Conservation (phyloP, 495 filamentous ascomycete species). For the Penicillium diatomitis region DNA sequence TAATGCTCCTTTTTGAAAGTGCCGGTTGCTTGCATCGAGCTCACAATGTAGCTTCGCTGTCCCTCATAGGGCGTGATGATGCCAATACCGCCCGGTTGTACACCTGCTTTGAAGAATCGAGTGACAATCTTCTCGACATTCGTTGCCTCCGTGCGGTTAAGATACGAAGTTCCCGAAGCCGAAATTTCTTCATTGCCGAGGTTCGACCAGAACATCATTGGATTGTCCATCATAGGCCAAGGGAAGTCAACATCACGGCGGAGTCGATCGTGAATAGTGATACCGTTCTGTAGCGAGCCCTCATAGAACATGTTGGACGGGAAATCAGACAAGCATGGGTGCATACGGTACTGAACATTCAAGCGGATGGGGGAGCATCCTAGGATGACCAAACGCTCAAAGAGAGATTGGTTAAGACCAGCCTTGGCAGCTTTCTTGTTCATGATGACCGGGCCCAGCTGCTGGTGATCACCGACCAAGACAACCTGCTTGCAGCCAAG, state of each 20-base stretch:
- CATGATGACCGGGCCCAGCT: slow-evolving; percentile 98
- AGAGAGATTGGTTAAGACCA: slow-evolving; percentile 92
- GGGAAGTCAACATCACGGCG: slow-evolving; percentile 95
- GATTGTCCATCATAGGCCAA: slow-evolving; percentile 87
- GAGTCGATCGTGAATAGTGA: slow-evolving; percentile 80
- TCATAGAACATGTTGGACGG: slow-evolving; percentile 99
- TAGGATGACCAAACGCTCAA: slow-evolving; percentile 91
- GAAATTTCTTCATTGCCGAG: slow-evolving; percentile 96
- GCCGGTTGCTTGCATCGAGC: slow-evolving; percentile 95
- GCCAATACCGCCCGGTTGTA: slow-evolving; percentile 83
- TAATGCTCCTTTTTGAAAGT: slow-evolving; percentile 98
- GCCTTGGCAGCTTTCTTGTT: slow-evolving; percentile 99
- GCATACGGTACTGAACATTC: slow-evolving; percentile 99
- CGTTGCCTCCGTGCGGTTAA: slow-evolving; percentile 92
- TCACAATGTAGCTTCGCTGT: slow-evolving; percentile 96
- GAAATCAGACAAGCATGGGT: slow-evolving; percentile 94
- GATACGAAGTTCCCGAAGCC: slow-evolving; percentile 92
- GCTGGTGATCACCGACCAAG: slow-evolving; percentile 95
- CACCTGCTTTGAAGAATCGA: slow-evolving; percentile 98
- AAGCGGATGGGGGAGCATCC: slow-evolving; percentile 88
- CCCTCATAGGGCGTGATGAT: slow-evolving; percentile 99
- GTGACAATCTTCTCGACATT: slow-evolving; percentile 98
- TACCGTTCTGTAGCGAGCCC: slow-evolving; percentile 92
- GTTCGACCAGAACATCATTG: slow-evolving; percentile 99
- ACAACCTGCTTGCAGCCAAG: slow-evolving; percentile 98